These are phyloP conservation scores for Volvox reticuliferus DNA, from an alignment of 139 green algal genomes.

Conservation along the genomic window DNA sequence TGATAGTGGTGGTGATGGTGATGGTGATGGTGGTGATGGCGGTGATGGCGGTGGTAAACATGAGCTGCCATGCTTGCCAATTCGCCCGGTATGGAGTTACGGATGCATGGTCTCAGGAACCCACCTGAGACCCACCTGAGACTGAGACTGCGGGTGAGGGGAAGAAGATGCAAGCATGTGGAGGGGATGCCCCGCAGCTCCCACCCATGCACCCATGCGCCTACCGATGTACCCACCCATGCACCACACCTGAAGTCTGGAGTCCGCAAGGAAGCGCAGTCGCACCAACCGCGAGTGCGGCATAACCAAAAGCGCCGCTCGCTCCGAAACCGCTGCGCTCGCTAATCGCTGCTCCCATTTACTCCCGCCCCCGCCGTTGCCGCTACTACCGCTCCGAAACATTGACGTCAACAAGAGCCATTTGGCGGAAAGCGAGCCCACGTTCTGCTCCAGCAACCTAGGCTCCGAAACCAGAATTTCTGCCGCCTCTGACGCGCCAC, in stretches of 20 bases:
- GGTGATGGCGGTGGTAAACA: too few relatives aligned
- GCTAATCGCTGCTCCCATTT: background rate
- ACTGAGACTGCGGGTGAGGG: too few relatives aligned
- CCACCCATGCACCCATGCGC: background rate
- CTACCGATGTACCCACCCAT: background rate
- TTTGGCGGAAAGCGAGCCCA: background rate
- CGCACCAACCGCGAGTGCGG: constrained; percentile 2
- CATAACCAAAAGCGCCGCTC: constrained; percentile 1
- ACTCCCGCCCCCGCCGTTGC: background rate
- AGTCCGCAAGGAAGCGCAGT: constrained; percentile 24
- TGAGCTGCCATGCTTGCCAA: too few relatives aligned
- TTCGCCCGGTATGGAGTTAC: too few relatives aligned
- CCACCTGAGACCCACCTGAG: too few relatives aligned
- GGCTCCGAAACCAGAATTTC: constrained; percentile 11
- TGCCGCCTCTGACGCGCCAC: background rate
- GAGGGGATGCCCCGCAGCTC: too few relatives aligned
- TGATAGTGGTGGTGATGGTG: too few relatives aligned
- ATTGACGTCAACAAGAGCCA: background rate
- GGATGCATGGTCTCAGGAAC: too few relatives aligned
- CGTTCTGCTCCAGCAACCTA: background rate
- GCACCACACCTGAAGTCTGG: constrained; percentile 6
- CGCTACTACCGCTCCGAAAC: background rate
- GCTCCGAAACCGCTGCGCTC: background rate
- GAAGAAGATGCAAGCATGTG: too few relatives aligned
- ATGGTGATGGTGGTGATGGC: too few relatives aligned